Conservation (phyloP, 2,329 filamentous ascomycete genomes). For the Salinomyces thailandicus region DNA sequence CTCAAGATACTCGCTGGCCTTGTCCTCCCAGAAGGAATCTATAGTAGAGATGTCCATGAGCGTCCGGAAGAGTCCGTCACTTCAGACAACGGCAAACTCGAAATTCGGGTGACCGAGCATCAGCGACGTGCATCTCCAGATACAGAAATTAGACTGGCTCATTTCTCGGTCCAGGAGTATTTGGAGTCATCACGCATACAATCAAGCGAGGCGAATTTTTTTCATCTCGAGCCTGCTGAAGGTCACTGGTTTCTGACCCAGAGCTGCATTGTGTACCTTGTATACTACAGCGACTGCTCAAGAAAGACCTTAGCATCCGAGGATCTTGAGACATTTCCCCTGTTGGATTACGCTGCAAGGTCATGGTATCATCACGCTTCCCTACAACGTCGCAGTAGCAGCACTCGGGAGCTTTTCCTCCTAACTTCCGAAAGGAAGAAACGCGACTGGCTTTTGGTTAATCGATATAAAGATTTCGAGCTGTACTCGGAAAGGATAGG, state of each 20-base stretch:
- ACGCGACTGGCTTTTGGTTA: background rate
- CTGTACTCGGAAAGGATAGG: constrained; percentile 1
- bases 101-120: background rate
- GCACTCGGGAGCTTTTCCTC: constrained; percentile 4
- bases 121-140: background rate
- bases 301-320: constrained; percentile 6
- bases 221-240: constrained; percentile 5
- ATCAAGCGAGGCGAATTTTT: constrained; percentile 7
- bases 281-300: constrained; percentile 6
- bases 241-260: constrained; percentile 9
- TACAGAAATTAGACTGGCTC: constrained; percentile 12
- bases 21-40: constrained; percentile 2
- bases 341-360: constrained; percentile 9
- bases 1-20: constrained; percentile 11
- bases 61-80: background rate
- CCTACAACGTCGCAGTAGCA: constrained; percentile 4
- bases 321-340: constrained; percentile 8
- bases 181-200: constrained; percentile 13
- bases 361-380: constrained; percentile 9
- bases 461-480: background rate
- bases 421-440: constrained; percentile 2
- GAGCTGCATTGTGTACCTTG: constrained; percentile 10
- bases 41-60: background rate
- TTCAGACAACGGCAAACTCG: background rate
- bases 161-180: constrained; percentile 19